Conservation (phyloP, 1,284 basidiomycete species). For the Ganoderma lucidum region DNA sequence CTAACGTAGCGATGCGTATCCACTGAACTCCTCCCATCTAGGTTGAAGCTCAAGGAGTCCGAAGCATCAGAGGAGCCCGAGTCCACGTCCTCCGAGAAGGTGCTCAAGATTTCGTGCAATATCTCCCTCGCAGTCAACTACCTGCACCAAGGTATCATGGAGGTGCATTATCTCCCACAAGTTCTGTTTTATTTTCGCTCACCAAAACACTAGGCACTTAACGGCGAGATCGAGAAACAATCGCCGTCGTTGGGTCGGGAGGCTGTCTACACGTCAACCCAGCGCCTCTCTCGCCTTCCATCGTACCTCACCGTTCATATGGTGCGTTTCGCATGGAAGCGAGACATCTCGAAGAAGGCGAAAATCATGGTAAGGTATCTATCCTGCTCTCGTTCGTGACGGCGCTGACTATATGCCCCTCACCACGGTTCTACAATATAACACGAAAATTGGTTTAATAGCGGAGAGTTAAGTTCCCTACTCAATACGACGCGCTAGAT, state of each 20-base stretch:
- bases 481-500: slow-evolving; percentile 88
- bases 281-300: slow-evolving; percentile 87
- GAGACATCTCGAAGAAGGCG: slow-evolving; percentile 90
- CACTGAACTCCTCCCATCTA: slow-evolving; percentile 39
- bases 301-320: slow-evolving; percentile 89
- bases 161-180: slow-evolving; percentile 57
- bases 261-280: slow-evolving; percentile 86
- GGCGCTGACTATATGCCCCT: neutral
- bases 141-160: slow-evolving; percentile 88
- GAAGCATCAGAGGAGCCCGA: slow-evolving; percentile 86
- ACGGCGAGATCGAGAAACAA: slow-evolving; percentile 88
- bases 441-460: slow-evolving; percentile 40
- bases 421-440: neutral
- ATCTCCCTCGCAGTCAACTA: slow-evolving; percentile 90
- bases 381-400: neutral
- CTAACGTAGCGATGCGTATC: neutral
- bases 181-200: slow-evolving; percentile 4
- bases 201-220: slow-evolving; percentile 65
- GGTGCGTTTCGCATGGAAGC: slow-evolving; percentile 96
- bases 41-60: slow-evolving; percentile 76
- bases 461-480: slow-evolving; percentile 95
- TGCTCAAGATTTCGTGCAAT: slow-evolving; percentile 94
- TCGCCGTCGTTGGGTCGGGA: slow-evolving; percentile 83
- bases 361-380: slow-evolving; percentile 80
- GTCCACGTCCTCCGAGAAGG: slow-evolving; percentile 72